These are phyloP conservation scores for Talaromyces ruber DNA, from an alignment of 495 filamentous ascomycete species.

Conservation along the genomic window DNA sequence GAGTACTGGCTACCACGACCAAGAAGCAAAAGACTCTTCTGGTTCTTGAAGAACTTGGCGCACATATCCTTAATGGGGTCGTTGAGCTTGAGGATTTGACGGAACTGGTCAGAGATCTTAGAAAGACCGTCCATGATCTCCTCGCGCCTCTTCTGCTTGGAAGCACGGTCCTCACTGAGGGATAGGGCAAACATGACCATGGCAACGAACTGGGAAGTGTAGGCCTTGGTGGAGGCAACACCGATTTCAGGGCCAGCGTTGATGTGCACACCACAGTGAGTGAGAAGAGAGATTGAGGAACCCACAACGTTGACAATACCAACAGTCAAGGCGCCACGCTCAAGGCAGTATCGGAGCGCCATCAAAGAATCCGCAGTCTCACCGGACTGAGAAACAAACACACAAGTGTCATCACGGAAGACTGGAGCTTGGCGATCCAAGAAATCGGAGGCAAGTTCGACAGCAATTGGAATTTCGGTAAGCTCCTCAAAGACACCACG, in stretches of 20 bases:
- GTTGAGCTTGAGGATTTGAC: constrained; percentile 79
- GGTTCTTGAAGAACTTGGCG: constrained; percentile 83
- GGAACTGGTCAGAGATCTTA: constrained; percentile 85
- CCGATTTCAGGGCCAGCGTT: constrained; percentile 98
- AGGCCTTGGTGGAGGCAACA: constrained; percentile 97
- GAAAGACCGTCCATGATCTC: constrained; percentile 93
- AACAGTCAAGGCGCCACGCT: constrained; percentile 92
- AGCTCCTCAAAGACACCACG: constrained; percentile 96
- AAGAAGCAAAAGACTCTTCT: constrained; percentile 89
- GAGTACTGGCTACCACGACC: constrained; percentile 94
- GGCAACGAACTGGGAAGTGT: constrained; percentile 97
- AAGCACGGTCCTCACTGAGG: constrained; percentile 89
- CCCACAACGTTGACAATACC: constrained; percentile 98
- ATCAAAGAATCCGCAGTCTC: constrained; percentile 98
- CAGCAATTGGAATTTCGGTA: constrained; percentile 93
- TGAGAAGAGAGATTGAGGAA: constrained; percentile 94
- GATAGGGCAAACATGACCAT: constrained; percentile 99
- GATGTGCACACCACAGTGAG: constrained; percentile 99
- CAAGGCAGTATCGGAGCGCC: constrained; percentile 94
- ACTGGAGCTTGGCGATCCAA: constrained; percentile 95
- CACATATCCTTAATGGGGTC: constrained; percentile 90
- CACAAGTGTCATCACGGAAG: constrained; percentile 98
- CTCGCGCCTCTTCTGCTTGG: constrained; percentile 84
- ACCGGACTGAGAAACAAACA: constrained; percentile 97
- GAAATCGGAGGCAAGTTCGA: constrained; percentile 97